Conservation (phyloP, 768 basidiomycete genomes). For the Suillus weaverae region DNA sequence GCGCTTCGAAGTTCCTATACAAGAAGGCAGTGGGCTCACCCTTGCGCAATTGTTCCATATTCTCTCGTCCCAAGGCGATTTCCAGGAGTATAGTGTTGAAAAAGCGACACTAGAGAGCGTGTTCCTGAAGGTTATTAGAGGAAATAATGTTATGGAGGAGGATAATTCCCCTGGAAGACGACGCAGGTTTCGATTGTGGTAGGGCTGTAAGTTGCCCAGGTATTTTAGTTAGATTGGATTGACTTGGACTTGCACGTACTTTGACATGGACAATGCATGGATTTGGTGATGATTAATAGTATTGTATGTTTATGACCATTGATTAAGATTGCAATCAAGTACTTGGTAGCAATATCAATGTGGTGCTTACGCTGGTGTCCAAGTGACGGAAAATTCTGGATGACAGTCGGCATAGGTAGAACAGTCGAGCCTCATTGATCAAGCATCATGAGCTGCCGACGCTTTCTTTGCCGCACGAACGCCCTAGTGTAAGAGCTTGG, state of each 20-base stretch:
- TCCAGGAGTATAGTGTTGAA: slow-evolving; percentile 70
- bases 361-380: neutral
- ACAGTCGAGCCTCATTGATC: neutral
- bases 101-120: slow-evolving; percentile 70
- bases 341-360: neutral
- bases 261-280: neutral
- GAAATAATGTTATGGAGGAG: slow-evolving; percentile 57
- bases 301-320: neutral
- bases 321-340: neutral
- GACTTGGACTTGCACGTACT: neutral
- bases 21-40: slow-evolving; percentile 34
- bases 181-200: slow-evolving; percentile 12
- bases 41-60: slow-evolving; percentile 60
- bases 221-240: neutral
- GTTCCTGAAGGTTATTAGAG: slow-evolving; percentile 68
- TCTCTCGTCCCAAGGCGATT: slow-evolving; percentile 52
- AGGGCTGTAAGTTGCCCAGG: slow-evolving; percentile 8
- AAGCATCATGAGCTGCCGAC: neutral
- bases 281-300: neutral
- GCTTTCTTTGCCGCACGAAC: neutral
- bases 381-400: neutral
- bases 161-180: slow-evolving; percentile 24
- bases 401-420: neutral
- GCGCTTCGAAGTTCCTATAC: slow-evolving; percentile 69
- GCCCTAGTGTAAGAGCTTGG: neutral